These are phyloP conservation scores for Podospora pseudopauciseta DNA, from an alignment of 495 filamentous ascomycete species.

Conservation along the genomic window DNA sequence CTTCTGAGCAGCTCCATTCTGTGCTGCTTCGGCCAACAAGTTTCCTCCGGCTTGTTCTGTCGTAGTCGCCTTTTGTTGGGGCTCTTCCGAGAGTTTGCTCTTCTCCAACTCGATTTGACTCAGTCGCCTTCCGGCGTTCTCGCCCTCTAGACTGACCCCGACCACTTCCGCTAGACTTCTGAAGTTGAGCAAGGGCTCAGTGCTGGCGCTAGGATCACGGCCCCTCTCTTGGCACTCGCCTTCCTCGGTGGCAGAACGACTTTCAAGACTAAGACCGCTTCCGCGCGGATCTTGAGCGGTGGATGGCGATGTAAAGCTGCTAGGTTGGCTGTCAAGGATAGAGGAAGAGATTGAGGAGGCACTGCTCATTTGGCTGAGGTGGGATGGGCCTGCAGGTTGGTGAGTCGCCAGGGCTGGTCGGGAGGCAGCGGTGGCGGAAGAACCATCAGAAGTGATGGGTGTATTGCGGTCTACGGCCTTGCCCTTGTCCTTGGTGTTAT, in stretches of 20 bases:
- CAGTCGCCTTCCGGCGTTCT: slow-evolving; percentile 30
- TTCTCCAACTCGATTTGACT: slow-evolving; percentile 29
- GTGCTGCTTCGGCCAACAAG: background rate
- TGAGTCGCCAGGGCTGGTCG: slow-evolving; percentile 40
- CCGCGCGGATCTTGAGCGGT: slow-evolving; percentile 46
- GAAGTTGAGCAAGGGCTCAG: slow-evolving; percentile 88
- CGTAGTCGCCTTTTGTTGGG: background rate
- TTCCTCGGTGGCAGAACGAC: slow-evolving; percentile 37
- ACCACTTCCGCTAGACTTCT: slow-evolving; percentile 83
- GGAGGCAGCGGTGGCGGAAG: slow-evolving; percentile 17
- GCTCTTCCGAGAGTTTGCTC: slow-evolving; percentile 12
- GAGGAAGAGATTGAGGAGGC: slow-evolving; percentile 79
- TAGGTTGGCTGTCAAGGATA: slow-evolving; percentile 59
- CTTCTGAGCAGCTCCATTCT: background rate
- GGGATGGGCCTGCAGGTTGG: slow-evolving; percentile 55
- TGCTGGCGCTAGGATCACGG: slow-evolving; percentile 49
- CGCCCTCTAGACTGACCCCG: slow-evolving; percentile 50
- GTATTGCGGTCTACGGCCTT: slow-evolving; percentile 68
- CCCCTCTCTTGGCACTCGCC: slow-evolving; percentile 40
- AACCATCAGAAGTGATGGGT: slow-evolving; percentile 17
- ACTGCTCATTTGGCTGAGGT: slow-evolving; percentile 75
- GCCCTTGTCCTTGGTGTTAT: slow-evolving; percentile 59
- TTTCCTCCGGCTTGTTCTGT: background rate
- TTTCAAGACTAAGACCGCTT: slow-evolving; percentile 41
- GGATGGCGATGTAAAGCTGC: slow-evolving; percentile 45